These are phyloP conservation scores for Trichoderma virens DNA, from an alignment of 495 filamentous ascomycete species.

Conservation along the genomic window DNA sequence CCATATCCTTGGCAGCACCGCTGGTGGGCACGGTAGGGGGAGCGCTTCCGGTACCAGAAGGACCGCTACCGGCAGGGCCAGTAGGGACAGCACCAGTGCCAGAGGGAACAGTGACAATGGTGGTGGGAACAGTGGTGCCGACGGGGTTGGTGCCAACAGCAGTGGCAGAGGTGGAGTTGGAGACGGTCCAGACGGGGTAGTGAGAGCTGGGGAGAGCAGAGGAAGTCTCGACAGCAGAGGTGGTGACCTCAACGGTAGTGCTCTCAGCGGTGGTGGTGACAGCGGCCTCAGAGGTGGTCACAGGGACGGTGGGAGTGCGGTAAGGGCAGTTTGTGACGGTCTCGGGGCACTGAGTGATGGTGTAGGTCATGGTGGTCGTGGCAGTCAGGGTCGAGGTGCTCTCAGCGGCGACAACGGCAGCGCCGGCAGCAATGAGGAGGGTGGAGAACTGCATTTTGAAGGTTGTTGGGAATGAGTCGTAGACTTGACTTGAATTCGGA, in stretches of 20 bases:
- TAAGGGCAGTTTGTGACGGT: constrained; percentile 36
- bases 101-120: background rate
- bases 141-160: background rate
- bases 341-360: constrained; percentile 41
- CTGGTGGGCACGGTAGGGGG: background rate
- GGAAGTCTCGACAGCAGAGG: background rate
- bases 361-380: constrained; percentile 37
- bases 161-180: constrained; percentile 2
- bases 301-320: background rate
- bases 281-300: background rate
- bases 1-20: constrained; percentile 3
- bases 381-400: constrained; percentile 34
- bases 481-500: background rate
- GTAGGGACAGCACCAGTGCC: background rate
- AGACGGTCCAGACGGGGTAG: background rate
- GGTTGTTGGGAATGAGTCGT: background rate
- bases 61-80: background rate
- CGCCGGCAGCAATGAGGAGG: constrained; percentile 24
- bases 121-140: background rate
- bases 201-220: background rate
- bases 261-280: background rate
- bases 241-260: background rate
- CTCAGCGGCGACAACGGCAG: constrained; percentile 22
- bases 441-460: constrained; percentile 30
- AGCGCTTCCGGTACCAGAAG: background rate